Conservation (phyloP, 805 yeast species). For the Yarrowia deformans region DNA sequence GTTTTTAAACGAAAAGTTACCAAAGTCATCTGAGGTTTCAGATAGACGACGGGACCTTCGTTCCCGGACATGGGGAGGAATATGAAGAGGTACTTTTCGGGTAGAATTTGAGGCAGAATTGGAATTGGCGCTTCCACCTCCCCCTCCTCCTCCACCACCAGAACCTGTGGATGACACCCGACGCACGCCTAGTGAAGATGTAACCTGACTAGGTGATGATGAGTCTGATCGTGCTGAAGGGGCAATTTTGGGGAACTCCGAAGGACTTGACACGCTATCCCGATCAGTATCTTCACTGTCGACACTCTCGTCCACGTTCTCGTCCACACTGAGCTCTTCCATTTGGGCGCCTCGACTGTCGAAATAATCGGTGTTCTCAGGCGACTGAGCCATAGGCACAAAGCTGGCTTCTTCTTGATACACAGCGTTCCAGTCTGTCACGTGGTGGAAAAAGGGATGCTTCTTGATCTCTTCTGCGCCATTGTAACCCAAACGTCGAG, state of each 20-base stretch:
- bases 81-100: constrained; percentile 54
- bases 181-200: constrained; percentile 2
- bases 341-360: constrained; percentile 87
- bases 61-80: constrained; percentile 65
- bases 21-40: constrained; percentile 73
- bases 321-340: constrained; percentile 56
- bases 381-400: constrained; percentile 78
- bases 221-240: constrained; percentile 16
- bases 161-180: constrained; percentile 25
- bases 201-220: constrained; percentile 13
- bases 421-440: constrained; percentile 72
- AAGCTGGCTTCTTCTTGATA: constrained; percentile 79
- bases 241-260: constrained; percentile 22
- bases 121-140: constrained; percentile 1
- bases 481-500: constrained; percentile 69
- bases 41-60: constrained; percentile 71
- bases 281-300: constrained; percentile 49
- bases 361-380: constrained; percentile 90
- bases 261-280: constrained; percentile 11
- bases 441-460: constrained; percentile 77
- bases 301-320: constrained; percentile 42
- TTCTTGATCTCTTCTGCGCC: constrained; percentile 80
- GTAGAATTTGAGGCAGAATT: constrained; percentile 2
- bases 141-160: neutral
- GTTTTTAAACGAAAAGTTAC: constrained; percentile 89